These are phyloP conservation scores for Amanita thiersii DNA, from an alignment of 768 basidiomycete species.

Conservation along the genomic window DNA sequence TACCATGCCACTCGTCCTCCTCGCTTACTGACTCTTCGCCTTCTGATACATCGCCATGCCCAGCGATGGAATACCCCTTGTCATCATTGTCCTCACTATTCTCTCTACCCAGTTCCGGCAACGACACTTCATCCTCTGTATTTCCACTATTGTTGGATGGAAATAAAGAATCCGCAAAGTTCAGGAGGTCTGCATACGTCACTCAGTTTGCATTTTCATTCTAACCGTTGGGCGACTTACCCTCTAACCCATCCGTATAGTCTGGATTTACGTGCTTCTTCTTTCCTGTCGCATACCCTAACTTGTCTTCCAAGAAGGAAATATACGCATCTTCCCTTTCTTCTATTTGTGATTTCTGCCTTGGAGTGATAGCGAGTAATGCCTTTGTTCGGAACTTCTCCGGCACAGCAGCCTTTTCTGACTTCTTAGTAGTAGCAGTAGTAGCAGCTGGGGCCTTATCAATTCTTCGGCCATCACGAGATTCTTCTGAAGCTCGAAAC, in stretches of 20 bases:
- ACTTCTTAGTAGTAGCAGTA: not conserved
- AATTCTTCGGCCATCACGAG: not conserved
- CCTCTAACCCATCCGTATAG: conserved; percentile 79
- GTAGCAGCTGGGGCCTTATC: not conserved
- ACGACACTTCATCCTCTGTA: conserved; percentile 19
- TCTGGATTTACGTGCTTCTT: conserved; percentile 31
- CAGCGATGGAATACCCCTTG: not conserved
- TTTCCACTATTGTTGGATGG: conserved; percentile 11
- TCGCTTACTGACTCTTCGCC: conserved; percentile 17
- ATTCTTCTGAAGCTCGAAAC: conserved; percentile 11
- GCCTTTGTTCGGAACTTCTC: not conserved
- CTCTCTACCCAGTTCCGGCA: conserved; percentile 17
- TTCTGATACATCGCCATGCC: conserved; percentile 7
- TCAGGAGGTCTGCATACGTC: conserved; percentile 39
- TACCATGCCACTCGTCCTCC: conserved; percentile 27
- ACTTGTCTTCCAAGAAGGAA: conserved; percentile 68
- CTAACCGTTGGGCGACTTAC: conserved; percentile 29
- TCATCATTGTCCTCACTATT: conserved; percentile 8
- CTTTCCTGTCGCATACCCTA: conserved; percentile 45
- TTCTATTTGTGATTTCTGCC: conserved; percentile 20
- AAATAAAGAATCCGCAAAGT: conserved; percentile 35
- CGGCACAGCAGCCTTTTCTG: not conserved
- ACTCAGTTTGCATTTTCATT: not conserved
- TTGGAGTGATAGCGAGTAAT: conserved; percentile 4
- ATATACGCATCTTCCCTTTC: conserved; percentile 82